Conservation (phyloP, 2,329 filamentous ascomycete genomes). For the Sarocladiaceae sp. region DNA sequence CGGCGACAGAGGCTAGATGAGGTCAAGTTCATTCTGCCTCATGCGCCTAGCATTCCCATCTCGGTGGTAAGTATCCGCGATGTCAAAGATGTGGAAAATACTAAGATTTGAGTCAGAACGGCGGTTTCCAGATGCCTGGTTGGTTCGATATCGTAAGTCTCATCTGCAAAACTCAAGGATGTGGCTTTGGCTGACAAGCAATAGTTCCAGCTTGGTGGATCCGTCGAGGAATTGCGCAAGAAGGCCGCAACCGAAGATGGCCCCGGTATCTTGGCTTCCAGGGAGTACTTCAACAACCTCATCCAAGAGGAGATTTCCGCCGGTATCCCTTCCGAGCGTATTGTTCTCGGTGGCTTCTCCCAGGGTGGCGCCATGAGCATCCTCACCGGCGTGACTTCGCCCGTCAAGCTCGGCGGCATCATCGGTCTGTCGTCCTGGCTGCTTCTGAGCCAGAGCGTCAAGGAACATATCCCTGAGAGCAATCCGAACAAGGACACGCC, state of each 20-base stretch:
- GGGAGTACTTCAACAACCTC: constrained; percentile 72
- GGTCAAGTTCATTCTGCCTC: constrained; percentile 90
- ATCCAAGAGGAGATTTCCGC: constrained; percentile 76
- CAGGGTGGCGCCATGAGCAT: constrained; percentile 87
- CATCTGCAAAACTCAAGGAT: not conserved
- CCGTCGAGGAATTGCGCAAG: constrained; percentile 24
- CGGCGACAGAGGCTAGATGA: constrained; percentile 75
- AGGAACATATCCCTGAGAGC: constrained; percentile 31
- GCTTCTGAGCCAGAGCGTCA: constrained; percentile 52
- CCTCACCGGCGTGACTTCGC: constrained; percentile 70
- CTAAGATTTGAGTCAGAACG: constrained; percentile 47
- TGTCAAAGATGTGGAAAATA: not conserved
- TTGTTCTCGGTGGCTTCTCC: constrained; percentile 81
- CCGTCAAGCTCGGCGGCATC: constrained; percentile 77
- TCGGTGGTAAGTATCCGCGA: constrained; percentile 46
- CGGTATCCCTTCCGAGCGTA: constrained; percentile 76
- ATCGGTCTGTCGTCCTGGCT: constrained; percentile 83
- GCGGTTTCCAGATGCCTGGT: constrained; percentile 76
- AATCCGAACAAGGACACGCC: constrained; percentile 62
- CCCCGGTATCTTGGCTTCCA: constrained; percentile 66
- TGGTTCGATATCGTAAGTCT: constrained; percentile 74
- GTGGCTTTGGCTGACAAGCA: not conserved
- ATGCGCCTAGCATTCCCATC: constrained; percentile 83
- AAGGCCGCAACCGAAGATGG: constrained; percentile 54
- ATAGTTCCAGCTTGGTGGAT: constrained; percentile 30